Percentiles rank a stretch among this genome's conserved stretches.
Conservation (phyloP, 306 rosid genomes). For the Quercus aquifolioides region DNA sequence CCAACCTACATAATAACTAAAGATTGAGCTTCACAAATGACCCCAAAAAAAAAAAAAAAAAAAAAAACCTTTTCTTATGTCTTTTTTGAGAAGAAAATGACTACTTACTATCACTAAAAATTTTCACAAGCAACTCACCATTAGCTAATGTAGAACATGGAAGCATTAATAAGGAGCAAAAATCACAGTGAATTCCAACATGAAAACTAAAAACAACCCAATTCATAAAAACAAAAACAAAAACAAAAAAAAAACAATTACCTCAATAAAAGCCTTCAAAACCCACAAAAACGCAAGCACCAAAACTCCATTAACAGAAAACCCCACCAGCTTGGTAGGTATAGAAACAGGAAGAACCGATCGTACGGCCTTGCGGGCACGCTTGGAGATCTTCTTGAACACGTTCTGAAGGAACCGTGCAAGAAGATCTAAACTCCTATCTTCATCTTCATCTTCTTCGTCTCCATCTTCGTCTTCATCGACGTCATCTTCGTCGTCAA, state of each 20-base stretch:
- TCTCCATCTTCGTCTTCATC: slow-evolving; percentile 45
- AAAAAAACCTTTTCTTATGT: too few species aligned
- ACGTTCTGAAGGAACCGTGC: slow-evolving; percentile 62
- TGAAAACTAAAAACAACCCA: background rate
- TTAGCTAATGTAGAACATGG: background rate
- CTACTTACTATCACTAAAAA: background rate
- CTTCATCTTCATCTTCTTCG: slow-evolving; percentile 49
- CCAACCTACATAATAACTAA: too few species aligned
- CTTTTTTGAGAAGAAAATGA: too few species aligned
- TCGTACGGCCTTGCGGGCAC: slow-evolving; percentile 64
- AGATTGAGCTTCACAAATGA: too few species aligned
- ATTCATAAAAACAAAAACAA: background rate
- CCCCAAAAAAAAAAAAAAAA: too few species aligned
- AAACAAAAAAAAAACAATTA: slow-evolving; percentile 6
- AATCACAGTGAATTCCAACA: background rate
- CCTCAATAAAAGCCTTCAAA: slow-evolving; percentile 79
- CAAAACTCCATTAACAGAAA: slow-evolving; percentile 69
- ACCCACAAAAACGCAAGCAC: slow-evolving; percentile 67
- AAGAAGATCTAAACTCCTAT: slow-evolving; percentile 70
- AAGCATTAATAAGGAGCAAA: background rate
- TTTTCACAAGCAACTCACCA: background rate
- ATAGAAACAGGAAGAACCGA: slow-evolving; percentile 69
- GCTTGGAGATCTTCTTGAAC: slow-evolving; percentile 61
- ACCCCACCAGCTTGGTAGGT: slow-evolving; percentile 62
- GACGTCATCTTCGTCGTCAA: slow-evolving; percentile 23